Evolutionary conservation across 306 rosid species (phyloP).

Genomic region (Trifolium dubium): DNA sequence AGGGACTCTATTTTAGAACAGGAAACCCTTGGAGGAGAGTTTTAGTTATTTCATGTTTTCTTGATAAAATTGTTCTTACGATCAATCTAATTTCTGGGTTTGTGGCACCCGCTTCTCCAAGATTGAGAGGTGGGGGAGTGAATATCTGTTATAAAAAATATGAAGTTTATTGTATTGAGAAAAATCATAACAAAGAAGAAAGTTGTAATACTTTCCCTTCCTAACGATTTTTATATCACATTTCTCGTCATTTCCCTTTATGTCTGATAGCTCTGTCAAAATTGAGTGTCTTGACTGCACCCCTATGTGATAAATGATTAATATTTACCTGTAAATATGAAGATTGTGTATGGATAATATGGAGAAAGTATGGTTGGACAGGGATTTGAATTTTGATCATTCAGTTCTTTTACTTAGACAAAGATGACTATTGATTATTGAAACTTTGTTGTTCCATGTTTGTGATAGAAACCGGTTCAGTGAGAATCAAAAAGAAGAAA

Average conservation of each 20-base stretch:
- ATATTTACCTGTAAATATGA: not conserved
- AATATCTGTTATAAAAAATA: not conserved
- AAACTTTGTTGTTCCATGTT: not conserved
- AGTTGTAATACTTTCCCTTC: no score
- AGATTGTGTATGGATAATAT: not conserved
- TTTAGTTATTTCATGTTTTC: not conserved
- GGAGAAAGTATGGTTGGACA: slow-evolving; percentile 16
- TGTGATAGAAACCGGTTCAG: not conserved
- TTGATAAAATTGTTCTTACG: not conserved
- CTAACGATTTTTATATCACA: not conserved
- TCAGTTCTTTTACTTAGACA: not conserved
- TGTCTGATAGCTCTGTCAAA: slow-evolving; percentile 7
- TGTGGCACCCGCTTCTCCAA: not conserved
- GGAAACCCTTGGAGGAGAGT: not conserved
- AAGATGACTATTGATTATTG: not conserved
- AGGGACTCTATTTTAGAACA: not conserved
- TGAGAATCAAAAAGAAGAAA: not conserved
- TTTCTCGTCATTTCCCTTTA: not conserved
- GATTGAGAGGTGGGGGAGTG: not conserved
- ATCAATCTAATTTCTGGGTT: not conserved
- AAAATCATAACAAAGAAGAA: not conserved
- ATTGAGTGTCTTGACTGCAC: not conserved
- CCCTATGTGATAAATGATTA: not conserved
- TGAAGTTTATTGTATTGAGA: not conserved
- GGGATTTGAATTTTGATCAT: not conserved